Base-by-base conservation (phyloP, 192 early-diverging fungal genomes). In the Cladochytrium replicatum region DNA sequence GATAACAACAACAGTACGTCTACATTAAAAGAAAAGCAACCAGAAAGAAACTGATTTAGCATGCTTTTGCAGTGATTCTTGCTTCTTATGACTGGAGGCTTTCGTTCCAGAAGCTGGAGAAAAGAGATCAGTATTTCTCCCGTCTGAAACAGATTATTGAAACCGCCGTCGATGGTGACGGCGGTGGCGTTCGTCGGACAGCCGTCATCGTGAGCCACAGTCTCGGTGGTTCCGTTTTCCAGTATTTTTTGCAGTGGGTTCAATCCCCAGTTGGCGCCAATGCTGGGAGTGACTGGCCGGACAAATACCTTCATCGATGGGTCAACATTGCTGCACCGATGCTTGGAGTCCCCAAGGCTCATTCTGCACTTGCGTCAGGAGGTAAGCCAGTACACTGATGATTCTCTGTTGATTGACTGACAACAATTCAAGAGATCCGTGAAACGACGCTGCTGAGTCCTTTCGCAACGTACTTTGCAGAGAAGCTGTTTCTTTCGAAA, bases 51-150 rank as follows among this genome's bases (percentile, higher is more conserved):
- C 15, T 0, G 29, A 26, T 28, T 19, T n/a, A 57, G 13, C 52
- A 39, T 7, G 8, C 2, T 34, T 13, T 52, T 31, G 17, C 43
- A 43, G 37, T 93, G 89, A 64, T 83, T 24, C 61, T 93, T 32
- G 88, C 88, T 0, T 63, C 85, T 0, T 93, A 93, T 56, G 89
- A 93, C 71, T 93, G 90, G 89, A 74, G 91, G 28, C 58, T 95
- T 38, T 76, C 82, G 0, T 82, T 84, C 41, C 37, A 52, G 24
- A 87, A 91, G 41, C 64, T 93, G 2, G 87, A 95, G 54, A 65
- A 60, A 6, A 72, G 91, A 11, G 91, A 95, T 55, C 63, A 75
- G 27, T 93, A 84, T 57, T 93, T 88, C 42, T 81, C 88, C 4
- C 66, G 69, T 6, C 77, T 95, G 11, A 85, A 88, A 54, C 24